These are phyloP conservation scores for Nigrospora osmanthi DNA, from an alignment of 2,329 filamentous ascomycete genomes.

Conservation along the genomic window DNA sequence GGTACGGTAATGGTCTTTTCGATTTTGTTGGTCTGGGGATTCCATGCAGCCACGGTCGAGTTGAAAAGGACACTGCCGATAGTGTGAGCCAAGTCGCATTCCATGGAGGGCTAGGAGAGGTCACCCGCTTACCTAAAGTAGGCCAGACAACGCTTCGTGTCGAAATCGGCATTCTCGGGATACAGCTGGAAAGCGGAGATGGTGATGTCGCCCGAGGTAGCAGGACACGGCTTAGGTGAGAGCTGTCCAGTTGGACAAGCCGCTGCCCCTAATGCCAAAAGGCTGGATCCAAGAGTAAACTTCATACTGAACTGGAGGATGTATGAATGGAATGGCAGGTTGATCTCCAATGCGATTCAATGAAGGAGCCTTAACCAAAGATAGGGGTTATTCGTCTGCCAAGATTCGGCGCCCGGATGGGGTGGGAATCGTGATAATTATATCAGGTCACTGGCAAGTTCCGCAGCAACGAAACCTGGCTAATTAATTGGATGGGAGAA, in stretches of 20 bases:
- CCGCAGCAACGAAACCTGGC: no score
- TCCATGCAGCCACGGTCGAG: slow-evolving; percentile 22
- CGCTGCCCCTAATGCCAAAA: not conserved
- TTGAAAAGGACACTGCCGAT: slow-evolving; percentile 21
- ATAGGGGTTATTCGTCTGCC: no score
- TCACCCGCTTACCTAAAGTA: slow-evolving; percentile 18
- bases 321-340: no score
- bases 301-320: not conserved
- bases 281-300: not conserved
- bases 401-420: no score
- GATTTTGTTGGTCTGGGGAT: slow-evolving; percentile 19
- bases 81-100: no score
- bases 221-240: not conserved
- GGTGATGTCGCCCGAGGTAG: slow-evolving; percentile 1
- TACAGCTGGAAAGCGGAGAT: slow-evolving; percentile 22
- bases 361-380: no score
- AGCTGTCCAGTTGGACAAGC: not conserved
- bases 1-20: slow-evolving; percentile 17
- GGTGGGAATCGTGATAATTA: no score
- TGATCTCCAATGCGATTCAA: no score
- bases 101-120: not conserved
- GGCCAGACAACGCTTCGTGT: slow-evolving; percentile 20
- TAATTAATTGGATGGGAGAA: no score
- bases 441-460: no score
- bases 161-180: slow-evolving; percentile 27